Percentiles rank a stretch among this genome's conserved stretches.
phyloP scores from a whole-genome alignment of 345 rosid species.

The Boechera retrofracta region DNA sequence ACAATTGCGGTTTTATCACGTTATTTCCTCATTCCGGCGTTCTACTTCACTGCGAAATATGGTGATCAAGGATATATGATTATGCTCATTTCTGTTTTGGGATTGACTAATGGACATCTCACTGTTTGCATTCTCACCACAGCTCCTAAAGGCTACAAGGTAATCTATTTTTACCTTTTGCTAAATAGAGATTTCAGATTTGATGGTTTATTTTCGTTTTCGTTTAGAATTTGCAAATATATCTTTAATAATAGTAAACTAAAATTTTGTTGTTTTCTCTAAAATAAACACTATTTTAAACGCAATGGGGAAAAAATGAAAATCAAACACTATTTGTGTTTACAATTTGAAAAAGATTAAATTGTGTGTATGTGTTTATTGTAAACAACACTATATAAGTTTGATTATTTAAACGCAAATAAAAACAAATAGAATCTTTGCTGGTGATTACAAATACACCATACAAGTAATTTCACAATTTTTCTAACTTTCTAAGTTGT shows the following conservation, averaged over 20 bases:
- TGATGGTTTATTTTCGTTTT: not conserved
- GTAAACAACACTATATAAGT: too few species aligned
- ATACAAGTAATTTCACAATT: not conserved
- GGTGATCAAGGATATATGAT: slow-evolving; percentile 97
- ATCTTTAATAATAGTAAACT: too few species aligned
- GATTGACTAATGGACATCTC: slow-evolving; percentile 77
- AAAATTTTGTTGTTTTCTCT: too few species aligned
- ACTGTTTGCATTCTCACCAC: slow-evolving; percentile 80
- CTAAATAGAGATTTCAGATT: slow-evolving; percentile 1
- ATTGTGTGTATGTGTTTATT: too few species aligned
- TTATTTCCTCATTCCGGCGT: slow-evolving; percentile 69
- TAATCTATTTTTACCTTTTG: slow-evolving; percentile 2
- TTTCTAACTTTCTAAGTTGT: not conserved
- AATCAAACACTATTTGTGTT: too few species aligned
- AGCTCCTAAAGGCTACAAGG: slow-evolving; percentile 70
- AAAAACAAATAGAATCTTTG: not conserved
- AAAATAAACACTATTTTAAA: too few species aligned
- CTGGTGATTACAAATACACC: too few species aligned
- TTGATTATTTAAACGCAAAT: too few species aligned
- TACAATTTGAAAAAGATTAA: too few species aligned
- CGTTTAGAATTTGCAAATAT: too few species aligned
- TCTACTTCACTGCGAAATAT: slow-evolving; percentile 85
- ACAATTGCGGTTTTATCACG: slow-evolving; percentile 61
- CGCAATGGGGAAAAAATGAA: too few species aligned
- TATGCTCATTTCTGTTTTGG: slow-evolving; percentile 66